Evolutionary conservation across 2,329 filamentous ascomycete genomes (phyloP), one percentile per base, ranked within the genome.

Genomic region (Colletotrichum phormii): DNA sequence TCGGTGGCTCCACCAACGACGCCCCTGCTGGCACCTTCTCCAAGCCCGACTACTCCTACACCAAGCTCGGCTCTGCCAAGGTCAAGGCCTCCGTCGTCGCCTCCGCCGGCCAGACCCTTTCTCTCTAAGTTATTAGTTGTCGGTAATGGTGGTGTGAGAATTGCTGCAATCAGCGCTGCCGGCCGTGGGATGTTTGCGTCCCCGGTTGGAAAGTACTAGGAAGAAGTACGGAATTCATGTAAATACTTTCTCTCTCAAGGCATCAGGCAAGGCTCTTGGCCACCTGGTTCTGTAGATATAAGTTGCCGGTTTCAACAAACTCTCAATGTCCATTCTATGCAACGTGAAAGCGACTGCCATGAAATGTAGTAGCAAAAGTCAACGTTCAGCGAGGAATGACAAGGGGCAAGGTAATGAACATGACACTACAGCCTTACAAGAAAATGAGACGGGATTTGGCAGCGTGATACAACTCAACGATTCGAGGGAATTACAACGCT

Each of bases 11-110:
- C 37, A 77, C 77, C 37, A 89, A 89, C 79, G 79, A 83, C 42
- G 90, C 88, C 5, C 84, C 85, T 8, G 77, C 81, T 64, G 87
- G 88, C 31, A 88, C 85, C n/a, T 81, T 90, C 60, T 86, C 81
- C 64, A 82, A 81, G 42, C 90, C 92, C 78, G 78, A 80, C 53
- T 91, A 91, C 81, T 82, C 80, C 42, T 82, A 87, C 79, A 73
- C 72, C 58, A 77, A 79, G n/a, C 79, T 90, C 61, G 88, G 87
- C 2, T 84, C 85, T 4, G 80, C 74, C 37, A 85, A 81, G 60
- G 86, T 89, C 67, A 83, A 86, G 80, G 80, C 77, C 57, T 80
- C 83, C 22, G 84, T 89, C 64, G 76, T 77, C 15, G 78, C 78
- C 67, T 80, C 73, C 53, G 84, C 84, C 49, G 84, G 84, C 53